Conservation (phyloP, 345 rosid species). For the Turritis glabra region DNA sequence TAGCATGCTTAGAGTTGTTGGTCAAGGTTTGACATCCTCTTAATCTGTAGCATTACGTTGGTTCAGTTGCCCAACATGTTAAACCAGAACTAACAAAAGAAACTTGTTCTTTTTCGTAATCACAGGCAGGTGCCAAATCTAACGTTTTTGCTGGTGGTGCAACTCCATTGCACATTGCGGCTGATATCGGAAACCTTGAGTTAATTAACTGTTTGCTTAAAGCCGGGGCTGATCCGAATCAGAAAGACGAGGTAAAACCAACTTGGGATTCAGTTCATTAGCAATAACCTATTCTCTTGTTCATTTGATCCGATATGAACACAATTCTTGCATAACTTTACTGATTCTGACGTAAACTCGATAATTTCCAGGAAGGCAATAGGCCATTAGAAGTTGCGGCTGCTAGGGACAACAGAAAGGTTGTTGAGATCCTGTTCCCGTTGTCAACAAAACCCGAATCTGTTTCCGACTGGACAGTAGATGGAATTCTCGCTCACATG, state of each 20-base stretch:
- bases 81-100: background rate
- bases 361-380: slow-evolving; percentile 65
- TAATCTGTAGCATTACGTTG: background rate
- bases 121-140: slow-evolving; percentile 82
- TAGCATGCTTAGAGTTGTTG: slow-evolving; percentile 67
- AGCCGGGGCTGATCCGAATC: slow-evolving; percentile 87
- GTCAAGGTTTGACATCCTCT: slow-evolving; percentile 61
- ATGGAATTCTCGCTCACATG: slow-evolving; percentile 64
- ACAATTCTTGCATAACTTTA: background rate
- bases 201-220: slow-evolving; percentile 68
- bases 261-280: background rate
- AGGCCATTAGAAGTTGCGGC: slow-evolving; percentile 89
- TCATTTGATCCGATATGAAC: background rate
- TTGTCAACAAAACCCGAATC: slow-evolving; percentile 54
- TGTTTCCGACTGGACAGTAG: slow-evolving; percentile 73
- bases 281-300: background rate
- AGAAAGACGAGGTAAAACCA: slow-evolving; percentile 61
- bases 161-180: slow-evolving; percentile 90
- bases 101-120: slow-evolving; percentile 16
- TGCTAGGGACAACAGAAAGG: slow-evolving; percentile 59
- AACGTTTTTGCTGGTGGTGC: slow-evolving; percentile 85
- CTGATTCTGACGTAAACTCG: background rate
- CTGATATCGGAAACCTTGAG: slow-evolving; percentile 69
- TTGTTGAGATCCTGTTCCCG: slow-evolving; percentile 76
- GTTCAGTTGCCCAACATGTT: background rate